These are phyloP conservation scores for Calophaca sinica DNA, from an alignment of 306 rosid species.

Conservation along the genomic window DNA sequence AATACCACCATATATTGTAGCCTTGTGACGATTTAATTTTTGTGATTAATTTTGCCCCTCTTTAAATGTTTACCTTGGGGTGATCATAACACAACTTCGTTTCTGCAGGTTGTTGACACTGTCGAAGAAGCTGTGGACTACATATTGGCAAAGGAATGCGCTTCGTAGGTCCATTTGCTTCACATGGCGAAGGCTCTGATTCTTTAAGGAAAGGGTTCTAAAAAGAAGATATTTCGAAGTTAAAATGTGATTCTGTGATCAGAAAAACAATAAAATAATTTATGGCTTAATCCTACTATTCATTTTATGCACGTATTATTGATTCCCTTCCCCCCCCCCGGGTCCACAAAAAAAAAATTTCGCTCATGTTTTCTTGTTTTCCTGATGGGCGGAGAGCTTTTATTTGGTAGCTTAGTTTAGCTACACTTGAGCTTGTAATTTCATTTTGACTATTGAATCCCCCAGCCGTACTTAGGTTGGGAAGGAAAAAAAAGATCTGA, in stretches of 20 bases:
- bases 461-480: not conserved
- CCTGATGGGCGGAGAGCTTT: too few relatives aligned
- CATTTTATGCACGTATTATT: not conserved
- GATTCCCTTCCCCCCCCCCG: not conserved
- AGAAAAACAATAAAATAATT: constrained; percentile 26
- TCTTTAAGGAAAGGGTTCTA: constrained; percentile 25
- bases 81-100: constrained; percentile 30
- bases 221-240: constrained; percentile 3
- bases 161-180: constrained; percentile 32
- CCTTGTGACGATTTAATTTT: not conserved
- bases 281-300: constrained; percentile 34
- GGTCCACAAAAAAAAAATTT: too few relatives aligned
- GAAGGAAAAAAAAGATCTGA: not conserved
- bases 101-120: constrained; percentile 75
- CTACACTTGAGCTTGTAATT: constrained; percentile 5
- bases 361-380: constrained; percentile 2
- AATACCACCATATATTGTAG: not conserved
- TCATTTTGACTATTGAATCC: not conserved
- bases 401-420: too few relatives aligned
- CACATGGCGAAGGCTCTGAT: constrained; percentile 35
- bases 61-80: constrained; percentile 3
- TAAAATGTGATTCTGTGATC: constrained; percentile 31
- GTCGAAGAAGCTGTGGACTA: constrained; percentile 77
- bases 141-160: constrained; percentile 59
- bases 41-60: constrained; percentile 4